Base-by-base conservation (phyloP, 73 alveolate genomes). In the Symbiodinium pilosum region DNA sequence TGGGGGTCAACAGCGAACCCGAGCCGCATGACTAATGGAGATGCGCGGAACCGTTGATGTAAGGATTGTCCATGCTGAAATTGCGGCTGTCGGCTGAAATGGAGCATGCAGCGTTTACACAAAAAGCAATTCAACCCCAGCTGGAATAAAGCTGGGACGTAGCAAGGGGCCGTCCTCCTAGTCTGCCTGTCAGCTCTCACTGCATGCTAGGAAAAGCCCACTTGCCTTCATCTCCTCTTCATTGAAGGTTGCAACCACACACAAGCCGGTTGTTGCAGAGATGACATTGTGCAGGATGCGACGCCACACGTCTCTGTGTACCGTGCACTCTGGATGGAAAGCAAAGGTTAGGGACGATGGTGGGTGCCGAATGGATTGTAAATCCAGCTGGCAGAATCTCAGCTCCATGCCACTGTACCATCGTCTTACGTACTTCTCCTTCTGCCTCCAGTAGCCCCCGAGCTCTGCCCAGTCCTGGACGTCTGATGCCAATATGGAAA, bases 361-460 rank as follows among this genome's bases (percentile, higher is more conserved):
- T 5, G 97, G 97, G 81, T 91, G 97, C 84, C 51, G 97, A 16
- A 69, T 30, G 20, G 89, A 40, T 11, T 85, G n/a, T 81, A 91
- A 30, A 59, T 91, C 97, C 97, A 91, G 43, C 88, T 68, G 89
- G 54, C 77, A 41, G 54, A 68, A 91, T 39, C 39, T 41, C 40
- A 91, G 30, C 28, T 89, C 87, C 43, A 89, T 42, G 44, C 86
- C 75, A 0, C 71, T 69, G 38, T 41, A 54, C 51, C 87, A 84
- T 44, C 95, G 40, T 18, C 69, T 44, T 12, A 89, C 56, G 36
- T 64, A 84, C 75, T 39, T 11, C 77, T 89, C 95, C 87, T 42
- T 91, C 89, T 91, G 97, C 43, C 40, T 68, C 97, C 97, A 91
- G 42, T 91, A 91, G 87, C 97, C 97, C 7, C 97, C 97, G n/a